phyloP scores from a whole-genome alignment of 2,329 filamentous ascomycete species.

The Curvularia spicifera region DNA sequence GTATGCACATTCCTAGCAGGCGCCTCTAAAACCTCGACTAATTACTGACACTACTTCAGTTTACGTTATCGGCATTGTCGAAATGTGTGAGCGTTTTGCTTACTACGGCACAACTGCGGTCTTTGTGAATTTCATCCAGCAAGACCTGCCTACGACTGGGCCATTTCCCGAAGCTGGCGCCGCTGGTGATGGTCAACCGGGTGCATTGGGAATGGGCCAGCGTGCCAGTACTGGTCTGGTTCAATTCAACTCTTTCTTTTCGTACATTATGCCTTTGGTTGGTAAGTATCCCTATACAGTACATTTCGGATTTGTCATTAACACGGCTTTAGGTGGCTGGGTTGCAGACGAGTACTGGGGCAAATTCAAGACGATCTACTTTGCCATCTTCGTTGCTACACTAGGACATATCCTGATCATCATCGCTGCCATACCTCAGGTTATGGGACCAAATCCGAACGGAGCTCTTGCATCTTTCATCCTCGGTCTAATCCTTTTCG shows the following conservation, averaged over 20 bases:
- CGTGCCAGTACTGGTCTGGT: conserved; percentile 34
- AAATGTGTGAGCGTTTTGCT: conserved; percentile 41
- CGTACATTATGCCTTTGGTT: conserved; percentile 36
- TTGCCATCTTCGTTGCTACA: conserved; percentile 64
- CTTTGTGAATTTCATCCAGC: conserved; percentile 46
- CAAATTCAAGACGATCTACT: conserved; percentile 64
- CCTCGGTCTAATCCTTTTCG: conserved; percentile 53
- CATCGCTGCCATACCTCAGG: conserved; percentile 58
- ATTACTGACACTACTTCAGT: conserved; percentile 3
- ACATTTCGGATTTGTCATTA: conserved; percentile 14
- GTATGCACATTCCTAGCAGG: neutral
- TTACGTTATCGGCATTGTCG: conserved; percentile 40
- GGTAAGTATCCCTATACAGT: conserved; percentile 22
- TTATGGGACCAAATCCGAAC: conserved; percentile 43
- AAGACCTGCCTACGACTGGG: conserved; percentile 57
- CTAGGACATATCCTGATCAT: conserved; percentile 61
- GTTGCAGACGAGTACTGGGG: conserved; percentile 65
- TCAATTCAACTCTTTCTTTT: conserved; percentile 31
- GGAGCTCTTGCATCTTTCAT: conserved; percentile 57
- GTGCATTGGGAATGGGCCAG: conserved; percentile 39
- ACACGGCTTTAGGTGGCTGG: conserved; percentile 61
- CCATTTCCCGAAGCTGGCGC: conserved; percentile 58
- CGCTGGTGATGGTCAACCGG: conserved; percentile 37
- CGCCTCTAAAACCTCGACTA: neutral
- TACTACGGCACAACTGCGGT: conserved; percentile 40